Evolutionary conservation across 2,329 filamentous ascomycete genomes (phyloP), one percentile per base, ranked within the genome.

Genomic region (Fusarium sp.): DNA sequence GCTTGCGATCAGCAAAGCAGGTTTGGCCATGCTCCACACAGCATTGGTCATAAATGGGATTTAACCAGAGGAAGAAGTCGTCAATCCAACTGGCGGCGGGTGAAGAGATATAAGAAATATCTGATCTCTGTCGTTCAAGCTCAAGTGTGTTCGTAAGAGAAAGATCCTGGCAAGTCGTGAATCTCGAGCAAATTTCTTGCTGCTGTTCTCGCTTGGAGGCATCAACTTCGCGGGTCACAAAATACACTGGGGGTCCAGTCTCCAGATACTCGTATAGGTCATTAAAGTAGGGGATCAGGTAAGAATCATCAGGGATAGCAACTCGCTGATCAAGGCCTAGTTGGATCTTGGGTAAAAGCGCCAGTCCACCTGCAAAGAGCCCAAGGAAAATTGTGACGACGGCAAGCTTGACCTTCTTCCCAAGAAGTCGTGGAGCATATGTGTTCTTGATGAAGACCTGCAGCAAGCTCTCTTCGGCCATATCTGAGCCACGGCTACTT

Each of bases 41-140:
- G 84, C 88, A 91, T 56, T 88, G 85, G 49, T 95, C 93, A 28
- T 84, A 83, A 48, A 94, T 89, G 0, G 96, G 96, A 76, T 98
- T 97, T n/a, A 98, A 86, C 96, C 96, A 99, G 68, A 94, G 89
- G 83, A 98, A 94, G 84, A 94, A 98, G 80, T 99, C 96, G 75
- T 99, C 96, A 24, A 99, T 89, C 96, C 96, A 99, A 81, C 93
- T 98, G 7, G 97, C 96, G 1, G 96, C 92, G 0, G 95, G 93
- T 15, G 95, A 92, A 12, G 94, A 89, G 75, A 99, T 94, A 81
- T 95, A 98, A 2, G 95, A 98, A 3, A 96, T 87, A 12, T 97
- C 90, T 0, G 95, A 89, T 42, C 96, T 90, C 84, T 98, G 98
- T 17, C 96, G 91, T 84, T 99, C 97, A 76, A 96, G 94, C 81